A percentile compares a stretch with the other conserved stretches of the same genome.
Evolutionary conservation across 768 basidiomycete genomes (phyloP).

Genomic region (Podaxis mareebaensis): DNA sequence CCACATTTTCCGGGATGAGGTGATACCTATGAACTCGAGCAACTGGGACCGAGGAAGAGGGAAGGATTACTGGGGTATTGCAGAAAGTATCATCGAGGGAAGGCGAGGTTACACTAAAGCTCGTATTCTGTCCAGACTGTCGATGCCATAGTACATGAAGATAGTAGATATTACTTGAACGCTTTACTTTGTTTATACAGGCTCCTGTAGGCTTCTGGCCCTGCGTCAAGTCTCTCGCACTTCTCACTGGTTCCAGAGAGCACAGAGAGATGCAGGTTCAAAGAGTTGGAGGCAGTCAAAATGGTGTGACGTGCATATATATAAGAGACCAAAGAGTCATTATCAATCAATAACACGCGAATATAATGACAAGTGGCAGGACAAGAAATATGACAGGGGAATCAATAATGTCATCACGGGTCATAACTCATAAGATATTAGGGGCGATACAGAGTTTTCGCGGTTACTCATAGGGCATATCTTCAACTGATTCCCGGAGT

Average conservation of each 20-base stretch:
- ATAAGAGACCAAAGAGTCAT: neutral
- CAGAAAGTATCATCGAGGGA: neutral
- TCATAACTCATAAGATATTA: neutral
- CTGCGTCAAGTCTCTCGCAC: too few relatives aligned
- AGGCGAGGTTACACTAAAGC: neutral
- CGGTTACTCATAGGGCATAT: conserved; percentile 82
- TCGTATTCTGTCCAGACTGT: neutral
- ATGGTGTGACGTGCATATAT: neutral
- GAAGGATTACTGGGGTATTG: neutral
- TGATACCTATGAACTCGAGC: neutral
- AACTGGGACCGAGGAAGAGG: neutral
- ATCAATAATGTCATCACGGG: neutral
- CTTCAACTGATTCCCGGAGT: conserved; percentile 66
- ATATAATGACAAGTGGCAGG: too few relatives aligned
- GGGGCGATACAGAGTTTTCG: neutral
- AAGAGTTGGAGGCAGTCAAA: too few relatives aligned
- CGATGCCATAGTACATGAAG: neutral
- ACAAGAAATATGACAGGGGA: neutral
- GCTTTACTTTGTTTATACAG: too few relatives aligned
- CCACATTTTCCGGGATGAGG: neutral
- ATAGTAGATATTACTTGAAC: too few relatives aligned
- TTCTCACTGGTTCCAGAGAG: too few relatives aligned
- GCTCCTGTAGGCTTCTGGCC: too few relatives aligned
- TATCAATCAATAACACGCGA: neutral
- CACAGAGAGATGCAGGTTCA: too few relatives aligned